A percentile compares a stretch with the other conserved stretches of the same genome.
phyloP scores from a whole-genome alignment of 1,284 basidiomycete species.

The Phylloporus sp. region DNA sequence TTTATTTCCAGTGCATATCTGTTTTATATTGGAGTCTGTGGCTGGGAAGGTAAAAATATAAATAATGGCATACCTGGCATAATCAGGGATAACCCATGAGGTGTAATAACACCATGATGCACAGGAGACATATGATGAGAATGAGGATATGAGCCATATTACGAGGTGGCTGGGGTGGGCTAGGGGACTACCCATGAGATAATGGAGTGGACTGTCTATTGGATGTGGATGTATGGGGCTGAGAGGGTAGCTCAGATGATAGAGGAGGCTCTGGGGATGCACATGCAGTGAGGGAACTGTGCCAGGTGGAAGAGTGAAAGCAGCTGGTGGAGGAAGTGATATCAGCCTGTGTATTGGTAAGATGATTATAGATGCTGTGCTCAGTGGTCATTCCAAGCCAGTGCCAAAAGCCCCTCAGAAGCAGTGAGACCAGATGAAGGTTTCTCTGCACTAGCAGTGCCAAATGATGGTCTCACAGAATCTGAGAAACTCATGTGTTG shows the following conservation, averaged over 20 bases:
- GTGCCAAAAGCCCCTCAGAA: constrained; percentile 25
- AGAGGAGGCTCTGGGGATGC: constrained; percentile 39
- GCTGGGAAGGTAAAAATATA: constrained; percentile 57
- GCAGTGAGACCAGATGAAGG: constrained; percentile 11
- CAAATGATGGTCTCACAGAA: constrained; percentile 26
- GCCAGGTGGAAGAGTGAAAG: constrained; percentile 46
- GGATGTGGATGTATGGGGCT: constrained; percentile 33
- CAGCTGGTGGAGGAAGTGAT: constrained; percentile 61
- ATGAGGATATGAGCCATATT: constrained; percentile 41
- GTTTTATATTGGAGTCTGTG: constrained; percentile 24
- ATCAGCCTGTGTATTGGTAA: constrained; percentile 69
- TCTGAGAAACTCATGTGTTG: constrained; percentile 29
- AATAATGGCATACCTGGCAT: constrained; percentile 83
- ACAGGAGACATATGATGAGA: constrained; percentile 41
- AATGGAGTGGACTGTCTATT: constrained; percentile 36
- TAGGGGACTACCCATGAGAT: constrained; percentile 36
- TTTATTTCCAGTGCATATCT: constrained; percentile 12
- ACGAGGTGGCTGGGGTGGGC: constrained; percentile 35
- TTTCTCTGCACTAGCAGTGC: constrained; percentile 23
- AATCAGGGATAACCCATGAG: constrained; percentile 73
- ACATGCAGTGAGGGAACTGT: constrained; percentile 40
- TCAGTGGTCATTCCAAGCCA: constrained; percentile 20
- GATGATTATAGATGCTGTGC: constrained; percentile 21
- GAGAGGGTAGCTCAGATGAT: constrained; percentile 38
- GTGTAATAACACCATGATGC: constrained; percentile 52